phyloP scores from a whole-genome alignment of 352 stramenopile genomes.

The Globisporangium cystogenes region DNA sequence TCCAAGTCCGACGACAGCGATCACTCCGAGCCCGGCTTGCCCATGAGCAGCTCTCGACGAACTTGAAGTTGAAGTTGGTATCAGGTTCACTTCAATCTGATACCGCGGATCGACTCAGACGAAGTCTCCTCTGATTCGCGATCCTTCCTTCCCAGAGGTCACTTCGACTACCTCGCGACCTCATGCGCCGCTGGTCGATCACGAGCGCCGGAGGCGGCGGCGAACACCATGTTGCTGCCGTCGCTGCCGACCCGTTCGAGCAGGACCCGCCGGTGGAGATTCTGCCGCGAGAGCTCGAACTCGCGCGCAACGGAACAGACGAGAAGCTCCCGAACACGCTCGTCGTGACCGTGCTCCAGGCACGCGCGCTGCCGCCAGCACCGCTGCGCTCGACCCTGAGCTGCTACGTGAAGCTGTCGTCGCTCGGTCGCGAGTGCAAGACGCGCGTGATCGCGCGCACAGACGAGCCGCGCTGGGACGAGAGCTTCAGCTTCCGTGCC shows the following conservation, averaged over 20 bases:
- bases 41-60: too few relatives aligned
- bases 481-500: conserved; percentile 70
- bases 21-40: not conserved
- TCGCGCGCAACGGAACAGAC: conserved; percentile 34
- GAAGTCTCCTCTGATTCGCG: not conserved
- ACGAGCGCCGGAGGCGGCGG: not conserved
- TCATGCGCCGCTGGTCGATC: conserved; percentile 1
- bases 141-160: not conserved
- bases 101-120: not conserved
- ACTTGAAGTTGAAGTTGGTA: too few relatives aligned
- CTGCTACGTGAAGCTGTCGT: conserved; percentile 72
- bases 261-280: conserved; percentile 43
- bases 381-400: conserved; percentile 54
- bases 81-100: not conserved
- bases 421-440: conserved; percentile 58
- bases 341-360: conserved; percentile 65
- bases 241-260: conserved; percentile 14
- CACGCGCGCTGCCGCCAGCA: conserved; percentile 36
- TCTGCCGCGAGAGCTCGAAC: conserved; percentile 45
- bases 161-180: too few relatives aligned
- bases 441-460: conserved; percentile 62
- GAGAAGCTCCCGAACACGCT: conserved; percentile 69
- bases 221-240: not conserved
- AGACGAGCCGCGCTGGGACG: conserved; percentile 65
- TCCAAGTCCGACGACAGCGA: not conserved